phyloP scores from a whole-genome alignment of 2,329 filamentous ascomycete species.

The Helotiales sp. region DNA sequence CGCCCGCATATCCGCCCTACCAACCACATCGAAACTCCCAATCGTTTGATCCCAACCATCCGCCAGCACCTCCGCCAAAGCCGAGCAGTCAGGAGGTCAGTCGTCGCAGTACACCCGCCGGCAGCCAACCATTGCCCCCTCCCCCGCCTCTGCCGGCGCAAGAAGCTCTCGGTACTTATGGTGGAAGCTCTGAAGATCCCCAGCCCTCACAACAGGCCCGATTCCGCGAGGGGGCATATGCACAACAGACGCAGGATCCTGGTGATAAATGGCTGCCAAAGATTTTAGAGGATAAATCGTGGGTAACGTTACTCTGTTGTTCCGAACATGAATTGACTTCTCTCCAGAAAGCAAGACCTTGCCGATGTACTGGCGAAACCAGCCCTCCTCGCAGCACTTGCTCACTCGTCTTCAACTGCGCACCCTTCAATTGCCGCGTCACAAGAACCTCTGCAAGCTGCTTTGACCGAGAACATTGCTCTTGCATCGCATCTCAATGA shows the following conservation, averaged over 20 bases:
- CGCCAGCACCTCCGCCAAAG: constrained; percentile 75
- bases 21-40: constrained; percentile 39
- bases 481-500: constrained; percentile 67
- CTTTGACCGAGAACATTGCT: constrained; percentile 73
- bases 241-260: constrained; percentile 56
- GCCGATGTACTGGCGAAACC: constrained; percentile 69
- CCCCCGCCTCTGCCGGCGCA: constrained; percentile 35
- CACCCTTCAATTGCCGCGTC: constrained; percentile 75
- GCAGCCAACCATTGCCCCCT: constrained; percentile 43
- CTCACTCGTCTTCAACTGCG: constrained; percentile 66
- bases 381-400: constrained; percentile 73
- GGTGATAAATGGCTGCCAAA: constrained; percentile 80
- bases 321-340: constrained; percentile 26
- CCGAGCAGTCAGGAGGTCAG: constrained; percentile 71
- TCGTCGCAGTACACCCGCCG: constrained; percentile 67
- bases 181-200: constrained; percentile 26
- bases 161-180: constrained; percentile 32
- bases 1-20: constrained; percentile 35
- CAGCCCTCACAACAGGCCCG: constrained; percentile 32
- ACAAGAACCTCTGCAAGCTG: constrained; percentile 65
- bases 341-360: constrained; percentile 75
- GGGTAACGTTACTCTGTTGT: constrained; percentile 45
- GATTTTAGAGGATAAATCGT: constrained; percentile 82
- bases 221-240: constrained; percentile 36
- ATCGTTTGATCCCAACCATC: constrained; percentile 56